Percentiles rank a stretch among this genome's conserved stretches.
Conservation (phyloP, 148 eudicot genomes). For the Limonium bicolor region DNA sequence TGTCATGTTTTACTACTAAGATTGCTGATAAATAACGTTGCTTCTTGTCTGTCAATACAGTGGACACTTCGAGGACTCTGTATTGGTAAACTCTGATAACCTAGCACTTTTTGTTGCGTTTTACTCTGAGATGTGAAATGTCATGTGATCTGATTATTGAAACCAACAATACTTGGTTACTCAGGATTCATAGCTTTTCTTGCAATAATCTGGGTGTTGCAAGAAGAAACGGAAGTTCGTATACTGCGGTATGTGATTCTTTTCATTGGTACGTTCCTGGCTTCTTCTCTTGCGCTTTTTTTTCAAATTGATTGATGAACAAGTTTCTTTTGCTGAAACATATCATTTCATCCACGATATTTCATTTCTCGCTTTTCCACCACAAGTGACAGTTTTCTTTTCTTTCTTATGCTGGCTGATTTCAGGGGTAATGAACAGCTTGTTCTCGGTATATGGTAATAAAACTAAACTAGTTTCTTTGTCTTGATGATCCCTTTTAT, state of each 20-base stretch:
- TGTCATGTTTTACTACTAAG: too few species aligned
- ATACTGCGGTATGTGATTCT: conserved; percentile 84
- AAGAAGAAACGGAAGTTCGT: conserved; percentile 53
- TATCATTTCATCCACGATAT: too few species aligned
- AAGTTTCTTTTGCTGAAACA: too few species aligned
- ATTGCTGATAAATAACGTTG: conserved; percentile 5
- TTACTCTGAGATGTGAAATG: too few species aligned
- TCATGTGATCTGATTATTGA: background rate
- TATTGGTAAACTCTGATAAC: conserved; percentile 37
- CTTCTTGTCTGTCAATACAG: conserved; percentile 39
- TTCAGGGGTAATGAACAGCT: conserved; percentile 98
- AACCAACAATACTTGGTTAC: background rate
- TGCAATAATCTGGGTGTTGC: conserved; percentile 73
- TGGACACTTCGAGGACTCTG: conserved; percentile 99
- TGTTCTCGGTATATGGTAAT: conserved; percentile 93
- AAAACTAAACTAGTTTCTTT: too few species aligned
- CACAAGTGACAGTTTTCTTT: conserved; percentile 1
- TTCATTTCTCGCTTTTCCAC: too few species aligned
- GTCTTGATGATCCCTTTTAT: too few species aligned
- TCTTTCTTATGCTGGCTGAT: background rate
- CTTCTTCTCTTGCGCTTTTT: too few species aligned
- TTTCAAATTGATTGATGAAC: too few species aligned
- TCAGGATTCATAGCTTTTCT: conserved; percentile 83
- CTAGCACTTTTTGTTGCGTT: background rate
- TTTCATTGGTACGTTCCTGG: conserved; percentile 61